These are phyloP conservation scores for Sporothrix pallida DNA, from an alignment of 2,329 filamentous ascomycete species.

Conservation along the genomic window DNA sequence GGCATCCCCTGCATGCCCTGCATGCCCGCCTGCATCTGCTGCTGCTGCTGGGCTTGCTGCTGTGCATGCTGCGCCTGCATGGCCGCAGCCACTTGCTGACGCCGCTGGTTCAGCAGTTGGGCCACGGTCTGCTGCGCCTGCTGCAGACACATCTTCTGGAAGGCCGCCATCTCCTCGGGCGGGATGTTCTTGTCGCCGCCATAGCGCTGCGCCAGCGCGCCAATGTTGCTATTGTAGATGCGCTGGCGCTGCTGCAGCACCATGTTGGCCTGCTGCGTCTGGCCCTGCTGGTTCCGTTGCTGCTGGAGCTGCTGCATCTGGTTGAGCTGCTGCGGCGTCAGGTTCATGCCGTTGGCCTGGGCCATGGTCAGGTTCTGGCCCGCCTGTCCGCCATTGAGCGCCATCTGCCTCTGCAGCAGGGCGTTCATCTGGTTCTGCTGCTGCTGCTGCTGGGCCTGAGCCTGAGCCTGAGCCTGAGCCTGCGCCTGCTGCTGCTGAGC, in stretches of 20 bases:
- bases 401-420: slow-evolving; percentile 48
- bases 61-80: slow-evolving; percentile 33
- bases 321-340: slow-evolving; percentile 42
- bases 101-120: slow-evolving; percentile 40
- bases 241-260: slow-evolving; percentile 37
- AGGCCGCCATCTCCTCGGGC: slow-evolving; percentile 51
- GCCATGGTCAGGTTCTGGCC: slow-evolving; percentile 40
- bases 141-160: slow-evolving; percentile 51
- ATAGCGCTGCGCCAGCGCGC: slow-evolving; percentile 45
- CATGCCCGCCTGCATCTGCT: slow-evolving; percentile 32
- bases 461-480: no score
- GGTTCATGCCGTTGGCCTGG: slow-evolving; percentile 42
- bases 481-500: slow-evolving; percentile 38
- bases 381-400: slow-evolving; percentile 29
- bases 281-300: slow-evolving; percentile 40
- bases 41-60: slow-evolving; percentile 37
- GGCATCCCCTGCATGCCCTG: slow-evolving; percentile 30
- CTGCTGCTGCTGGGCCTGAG: slow-evolving; percentile 43
- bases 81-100: slow-evolving; percentile 37
- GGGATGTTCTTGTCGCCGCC: slow-evolving; percentile 55
- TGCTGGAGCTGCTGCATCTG: slow-evolving; percentile 41
- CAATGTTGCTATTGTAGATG: slow-evolving; percentile 51
- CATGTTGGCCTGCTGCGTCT: slow-evolving; percentile 41
- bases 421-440: slow-evolving; percentile 47
- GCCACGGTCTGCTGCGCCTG: slow-evolving; percentile 33